Percentiles rank a stretch among this genome's conserved stretches.
Conservation (phyloP, 345 rosid species). For the Hibiscus trionum region DNA sequence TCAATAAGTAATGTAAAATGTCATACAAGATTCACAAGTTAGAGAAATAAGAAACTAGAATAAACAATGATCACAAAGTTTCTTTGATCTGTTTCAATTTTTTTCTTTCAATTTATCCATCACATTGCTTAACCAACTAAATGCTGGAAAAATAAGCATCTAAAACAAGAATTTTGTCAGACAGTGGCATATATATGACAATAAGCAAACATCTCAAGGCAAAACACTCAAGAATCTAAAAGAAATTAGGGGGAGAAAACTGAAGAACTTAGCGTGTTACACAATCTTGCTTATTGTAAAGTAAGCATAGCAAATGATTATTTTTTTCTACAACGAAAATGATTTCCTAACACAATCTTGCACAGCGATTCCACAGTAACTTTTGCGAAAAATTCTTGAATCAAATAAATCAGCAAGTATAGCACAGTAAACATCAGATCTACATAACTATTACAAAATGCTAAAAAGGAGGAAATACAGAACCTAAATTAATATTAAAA, state of each 20-base stretch:
- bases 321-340: background rate
- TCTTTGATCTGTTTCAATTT: background rate
- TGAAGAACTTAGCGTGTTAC: background rate
- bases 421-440: slow-evolving; percentile 16
- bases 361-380: background rate
- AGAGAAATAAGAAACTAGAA: background rate
- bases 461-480: background rate
- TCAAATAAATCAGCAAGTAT: background rate
- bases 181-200: background rate
- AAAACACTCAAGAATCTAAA: background rate
- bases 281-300: background rate
- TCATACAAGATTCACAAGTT: background rate
- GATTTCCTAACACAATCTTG: background rate
- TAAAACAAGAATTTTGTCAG: background rate
- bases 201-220: background rate
- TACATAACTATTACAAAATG: background rate
- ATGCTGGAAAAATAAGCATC: background rate
- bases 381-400: background rate
- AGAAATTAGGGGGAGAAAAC: background rate
- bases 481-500: background rate
- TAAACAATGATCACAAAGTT: background rate
- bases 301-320: background rate
- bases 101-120: background rate
- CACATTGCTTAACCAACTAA: background rate
- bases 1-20: background rate